A percentile compares a stretch with the other conserved stretches of the same genome.
These are phyloP conservation scores for Neurospora terricola DNA, from an alignment of 495 filamentous ascomycete species.

Conservation along the genomic window DNA sequence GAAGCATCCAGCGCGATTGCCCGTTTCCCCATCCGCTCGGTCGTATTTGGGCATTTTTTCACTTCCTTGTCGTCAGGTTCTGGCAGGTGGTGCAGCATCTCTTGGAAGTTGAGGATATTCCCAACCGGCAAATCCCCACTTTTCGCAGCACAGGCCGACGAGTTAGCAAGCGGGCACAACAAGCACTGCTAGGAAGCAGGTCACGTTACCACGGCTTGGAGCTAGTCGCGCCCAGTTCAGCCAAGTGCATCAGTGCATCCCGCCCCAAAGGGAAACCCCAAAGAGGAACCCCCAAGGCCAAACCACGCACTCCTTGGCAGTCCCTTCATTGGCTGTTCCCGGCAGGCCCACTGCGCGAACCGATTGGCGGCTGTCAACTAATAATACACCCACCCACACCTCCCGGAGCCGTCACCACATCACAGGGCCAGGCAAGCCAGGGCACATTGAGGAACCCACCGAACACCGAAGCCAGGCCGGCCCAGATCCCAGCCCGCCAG, in stretches of 20 bases:
- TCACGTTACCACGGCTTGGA: slow-evolving; percentile 16
- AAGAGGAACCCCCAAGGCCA: neutral
- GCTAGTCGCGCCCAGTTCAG: neutral
- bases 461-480: neutral
- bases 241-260: neutral
- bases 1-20: slow-evolving; percentile 11
- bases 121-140: slow-evolving; percentile 17
- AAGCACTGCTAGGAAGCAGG: slow-evolving; percentile 19
- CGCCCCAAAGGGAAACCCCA: neutral
- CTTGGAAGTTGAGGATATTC: slow-evolving; percentile 35
- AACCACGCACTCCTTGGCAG: neutral
- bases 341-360: neutral
- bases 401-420: neutral
- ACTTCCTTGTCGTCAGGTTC: slow-evolving; percentile 6
- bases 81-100: slow-evolving; percentile 6
- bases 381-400: neutral
- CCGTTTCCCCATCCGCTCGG: slow-evolving; percentile 7
- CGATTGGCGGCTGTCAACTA: neutral
- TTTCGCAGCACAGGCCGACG: slow-evolving; percentile 10
- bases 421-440: neutral
- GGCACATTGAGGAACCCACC: neutral
- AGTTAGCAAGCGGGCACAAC: neutral
- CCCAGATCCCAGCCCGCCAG: neutral
- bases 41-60: slow-evolving; percentile 12
- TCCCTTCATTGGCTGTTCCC: neutral